Evolutionary conservation across 2,329 filamentous ascomycete genomes (phyloP).

Genomic region (Thelonectria olida): DNA sequence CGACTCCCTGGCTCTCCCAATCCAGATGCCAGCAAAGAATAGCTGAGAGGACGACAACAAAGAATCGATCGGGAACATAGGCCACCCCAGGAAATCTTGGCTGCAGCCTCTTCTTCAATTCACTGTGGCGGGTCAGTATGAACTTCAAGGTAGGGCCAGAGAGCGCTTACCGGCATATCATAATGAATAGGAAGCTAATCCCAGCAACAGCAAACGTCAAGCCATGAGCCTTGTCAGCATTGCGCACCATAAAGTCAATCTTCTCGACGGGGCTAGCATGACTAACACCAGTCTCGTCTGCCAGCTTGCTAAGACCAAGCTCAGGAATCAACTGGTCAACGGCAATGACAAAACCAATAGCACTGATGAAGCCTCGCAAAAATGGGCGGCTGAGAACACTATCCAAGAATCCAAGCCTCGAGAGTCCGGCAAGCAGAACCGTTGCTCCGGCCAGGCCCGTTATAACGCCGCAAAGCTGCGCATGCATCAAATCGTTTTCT

Average conservation of each 20-base stretch:
- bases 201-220: slow-evolving; percentile 82
- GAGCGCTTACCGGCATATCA: slow-evolving; percentile 76
- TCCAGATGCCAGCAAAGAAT: slow-evolving; percentile 78
- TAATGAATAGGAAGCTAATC: slow-evolving; percentile 85
- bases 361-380: slow-evolving; percentile 93
- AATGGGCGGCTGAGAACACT: slow-evolving; percentile 94
- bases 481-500: slow-evolving; percentile 73
- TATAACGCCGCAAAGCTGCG: slow-evolving; percentile 86
- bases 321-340: slow-evolving; percentile 95
- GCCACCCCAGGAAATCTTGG: slow-evolving; percentile 82
- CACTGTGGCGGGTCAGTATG: slow-evolving; percentile 56
- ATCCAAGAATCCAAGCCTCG: slow-evolving; percentile 89
- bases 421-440: slow-evolving; percentile 86
- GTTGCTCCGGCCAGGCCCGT: slow-evolving; percentile 88
- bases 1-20: slow-evolving; percentile 84
- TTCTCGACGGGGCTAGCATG: slow-evolving; percentile 92
- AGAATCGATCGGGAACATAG: slow-evolving; percentile 90
- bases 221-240: slow-evolving; percentile 72
- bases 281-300: slow-evolving; percentile 70
- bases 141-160: neutral
- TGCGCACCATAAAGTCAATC: slow-evolving; percentile 77
- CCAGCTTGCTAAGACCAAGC: slow-evolving; percentile 76
- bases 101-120: slow-evolving; percentile 83
- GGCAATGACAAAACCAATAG: slow-evolving; percentile 94
- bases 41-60: slow-evolving; percentile 87